Evolutionary conservation across 2,329 filamentous ascomycete species (phyloP), one percentile per base, ranked within the genome.

Genomic region (Cytospora piceicola): DNA sequence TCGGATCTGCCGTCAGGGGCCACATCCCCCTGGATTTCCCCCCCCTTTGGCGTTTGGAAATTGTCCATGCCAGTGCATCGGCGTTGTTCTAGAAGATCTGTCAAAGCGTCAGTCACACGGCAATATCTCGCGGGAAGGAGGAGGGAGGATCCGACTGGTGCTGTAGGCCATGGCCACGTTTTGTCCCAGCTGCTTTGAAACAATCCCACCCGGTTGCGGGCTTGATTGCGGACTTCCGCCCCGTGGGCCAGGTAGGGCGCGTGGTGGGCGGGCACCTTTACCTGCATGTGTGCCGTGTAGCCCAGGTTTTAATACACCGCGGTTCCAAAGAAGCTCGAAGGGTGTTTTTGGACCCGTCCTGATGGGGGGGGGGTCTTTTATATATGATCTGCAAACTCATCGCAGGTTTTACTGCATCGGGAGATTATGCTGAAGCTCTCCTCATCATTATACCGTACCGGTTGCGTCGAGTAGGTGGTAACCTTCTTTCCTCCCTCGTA

Each of bases 121-220:
- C 12, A 14, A 11, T 3, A 24, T 24, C 6, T 49, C 46, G 46
- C 46, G 46, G 46, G 46, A 49, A 49, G n/a, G n/a, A 24, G n/a
- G 46, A 49, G 46, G 46, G n/a, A 24, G 46, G n/a, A n/a, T 24
- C 46, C 46, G 46, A 49, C 46, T 49, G 46, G 46, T 20, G n/a
- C 14, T 7, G n/a, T 49, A 46, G 42, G 12, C 4, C n/a, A 49
- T 14, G 46, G 2, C 46, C 46, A 24, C 46, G 22, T 14, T 49
- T 24, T 49, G 42, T 22, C 42, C 42, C 4, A 22, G 42, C 42
- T 22, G n/a, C n/a, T n/a, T 49, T 22, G 46, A 24, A 49, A 22
- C 46, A 22, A 12, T 49, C 20, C 46, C 46, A 49, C 46, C 46
- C 46, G 46, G n/a, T 12, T 24, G 46, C 46, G 46, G 46, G 5